Evolutionary conservation across 2,329 filamentous ascomycete genomes (phyloP).

Genomic region (Paraphaeosphaeria sporulosa): DNA sequence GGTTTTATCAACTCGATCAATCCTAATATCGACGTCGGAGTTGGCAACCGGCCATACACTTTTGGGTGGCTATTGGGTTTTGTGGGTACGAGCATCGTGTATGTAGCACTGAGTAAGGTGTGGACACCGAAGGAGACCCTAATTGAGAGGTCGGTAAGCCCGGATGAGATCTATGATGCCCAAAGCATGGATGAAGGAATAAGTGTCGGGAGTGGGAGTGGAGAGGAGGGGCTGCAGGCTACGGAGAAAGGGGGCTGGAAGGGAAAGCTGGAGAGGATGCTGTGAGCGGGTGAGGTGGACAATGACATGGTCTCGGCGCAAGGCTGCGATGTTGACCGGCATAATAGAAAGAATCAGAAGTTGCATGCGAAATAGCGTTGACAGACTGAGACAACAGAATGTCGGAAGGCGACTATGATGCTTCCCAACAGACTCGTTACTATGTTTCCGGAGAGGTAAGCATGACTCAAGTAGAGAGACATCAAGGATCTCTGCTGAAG

Average conservation of each 20-base stretch:
- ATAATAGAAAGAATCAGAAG: too few relatives aligned
- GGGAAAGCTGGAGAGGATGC: slow-evolving; percentile 39
- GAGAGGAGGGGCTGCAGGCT: slow-evolving; percentile 24
- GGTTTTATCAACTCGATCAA: slow-evolving; percentile 60
- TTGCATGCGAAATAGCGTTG: too few relatives aligned
- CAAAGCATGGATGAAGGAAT: slow-evolving; percentile 39
- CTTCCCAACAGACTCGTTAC: too few relatives aligned
- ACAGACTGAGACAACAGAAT: too few relatives aligned
- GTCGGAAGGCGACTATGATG: too few relatives aligned
- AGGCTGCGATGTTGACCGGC: too few relatives aligned
- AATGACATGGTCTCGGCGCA: too few relatives aligned
- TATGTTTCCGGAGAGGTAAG: too few relatives aligned
- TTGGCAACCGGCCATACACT: slow-evolving; percentile 64
- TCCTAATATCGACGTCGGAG: slow-evolving; percentile 49
- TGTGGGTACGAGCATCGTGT: slow-evolving; percentile 62
- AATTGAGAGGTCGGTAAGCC: slow-evolving; percentile 51
- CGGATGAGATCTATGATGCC: slow-evolving; percentile 49
- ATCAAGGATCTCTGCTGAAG: too few relatives aligned
- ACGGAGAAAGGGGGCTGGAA: slow-evolving; percentile 45
- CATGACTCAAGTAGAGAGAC: too few relatives aligned
- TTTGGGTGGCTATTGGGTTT: slow-evolving; percentile 74
- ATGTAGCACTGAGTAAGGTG: slow-evolving; percentile 58
- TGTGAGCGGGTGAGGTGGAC: slow-evolving; percentile 24
- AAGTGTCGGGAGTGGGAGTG: slow-evolving; percentile 35
- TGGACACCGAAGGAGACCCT: slow-evolving; percentile 62